Conservation (phyloP, 2,329 filamentous ascomycete species). For the Metarhizium brunneum region DNA sequence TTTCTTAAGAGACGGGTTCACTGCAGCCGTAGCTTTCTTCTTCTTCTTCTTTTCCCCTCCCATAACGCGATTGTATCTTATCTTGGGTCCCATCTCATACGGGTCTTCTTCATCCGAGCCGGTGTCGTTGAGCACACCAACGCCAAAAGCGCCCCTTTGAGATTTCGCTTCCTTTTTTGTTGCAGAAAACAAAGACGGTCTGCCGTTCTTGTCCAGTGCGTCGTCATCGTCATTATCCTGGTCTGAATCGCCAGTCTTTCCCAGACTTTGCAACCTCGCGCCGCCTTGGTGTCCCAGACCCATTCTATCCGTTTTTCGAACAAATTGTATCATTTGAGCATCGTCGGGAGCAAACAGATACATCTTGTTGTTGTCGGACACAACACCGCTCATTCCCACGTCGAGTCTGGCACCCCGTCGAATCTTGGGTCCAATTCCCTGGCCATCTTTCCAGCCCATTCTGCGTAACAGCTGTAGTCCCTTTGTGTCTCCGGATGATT, state of each 20-base stretch:
- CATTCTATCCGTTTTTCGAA: constrained; percentile 57
- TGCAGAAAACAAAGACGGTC: constrained; percentile 12
- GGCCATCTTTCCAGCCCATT: constrained; percentile 95
- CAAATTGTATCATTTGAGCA: constrained; percentile 55
- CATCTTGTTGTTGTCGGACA: constrained; percentile 32
- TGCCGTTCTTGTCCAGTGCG: neutral
- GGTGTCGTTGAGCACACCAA: constrained; percentile 84
- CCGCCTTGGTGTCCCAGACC: constrained; percentile 61
- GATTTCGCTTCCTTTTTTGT: constrained; percentile 42
- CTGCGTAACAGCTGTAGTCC: constrained; percentile 74
- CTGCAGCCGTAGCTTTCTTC: constrained; percentile 37
- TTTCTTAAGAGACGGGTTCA: constrained; percentile 54
- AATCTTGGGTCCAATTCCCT: constrained; percentile 85
- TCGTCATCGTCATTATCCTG: constrained; percentile 34
- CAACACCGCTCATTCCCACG: constrained; percentile 24
- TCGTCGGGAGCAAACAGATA: constrained; percentile 85
- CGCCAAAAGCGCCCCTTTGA: constrained; percentile 63
- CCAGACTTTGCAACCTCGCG: constrained; percentile 35
- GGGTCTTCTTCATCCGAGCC: constrained; percentile 94
- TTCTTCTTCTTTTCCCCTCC: constrained; percentile 78
- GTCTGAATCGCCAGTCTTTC: constrained; percentile 25
- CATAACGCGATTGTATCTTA: constrained; percentile 75
- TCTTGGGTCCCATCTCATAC: constrained; percentile 83
- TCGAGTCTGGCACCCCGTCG: constrained; percentile 62
- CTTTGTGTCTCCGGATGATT: constrained; percentile 69